phyloP scores from a whole-genome alignment of 2,329 filamentous ascomycete species.

The Gliomastix tumulicola region DNA sequence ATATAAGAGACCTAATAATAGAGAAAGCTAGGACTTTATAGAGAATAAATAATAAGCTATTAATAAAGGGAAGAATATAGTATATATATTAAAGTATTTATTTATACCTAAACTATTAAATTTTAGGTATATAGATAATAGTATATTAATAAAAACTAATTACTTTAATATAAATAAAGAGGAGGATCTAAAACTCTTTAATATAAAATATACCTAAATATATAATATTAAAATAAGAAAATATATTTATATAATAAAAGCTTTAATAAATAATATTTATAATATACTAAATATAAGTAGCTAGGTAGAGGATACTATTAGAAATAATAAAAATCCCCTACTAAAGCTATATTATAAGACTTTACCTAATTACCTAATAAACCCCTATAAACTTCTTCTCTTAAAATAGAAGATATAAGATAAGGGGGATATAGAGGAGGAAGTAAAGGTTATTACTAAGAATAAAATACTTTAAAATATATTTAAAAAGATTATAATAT shows the following conservation, averaged over 20 bases:
- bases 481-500: neutral
- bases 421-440: too few relatives aligned
- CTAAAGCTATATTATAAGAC: neutral
- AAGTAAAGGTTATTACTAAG: too few relatives aligned
- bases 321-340: too few relatives aligned
- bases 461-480: too few relatives aligned
- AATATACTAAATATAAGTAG: neutral
- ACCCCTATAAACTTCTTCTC: neutral
- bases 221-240: slow-evolving; percentile 1
- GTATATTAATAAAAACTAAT: neutral
- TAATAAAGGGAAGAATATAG: too few relatives aligned
- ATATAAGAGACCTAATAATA: too few relatives aligned
- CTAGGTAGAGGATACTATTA: too few relatives aligned
- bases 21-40: too few relatives aligned
- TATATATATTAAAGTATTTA: too few relatives aligned
- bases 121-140: too few relatives aligned
- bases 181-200: neutral
- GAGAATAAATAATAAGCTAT: too few relatives aligned
- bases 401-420: neutral
- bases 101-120: too few relatives aligned
- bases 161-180: neutral
- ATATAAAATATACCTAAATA: slow-evolving; percentile 4
- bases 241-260: neutral
- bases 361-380: neutral
- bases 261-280: neutral